Conservation (phyloP, 805 yeast species). For the Myxozyma geophila region DNA sequence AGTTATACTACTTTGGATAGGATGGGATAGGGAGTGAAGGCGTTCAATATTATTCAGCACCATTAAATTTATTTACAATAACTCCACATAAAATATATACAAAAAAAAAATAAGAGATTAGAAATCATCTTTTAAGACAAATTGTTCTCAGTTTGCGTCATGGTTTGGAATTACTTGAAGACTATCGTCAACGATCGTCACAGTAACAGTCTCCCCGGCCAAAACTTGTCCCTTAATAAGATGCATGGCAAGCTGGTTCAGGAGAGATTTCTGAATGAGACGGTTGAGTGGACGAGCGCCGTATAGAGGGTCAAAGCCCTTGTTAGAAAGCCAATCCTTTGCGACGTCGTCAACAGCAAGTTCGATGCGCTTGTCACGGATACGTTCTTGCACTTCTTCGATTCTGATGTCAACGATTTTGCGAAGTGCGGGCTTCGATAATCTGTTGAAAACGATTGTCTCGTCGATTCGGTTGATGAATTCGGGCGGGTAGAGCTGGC, state of each 20-base stretch:
- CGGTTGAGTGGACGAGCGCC: slow-evolving; percentile 98
- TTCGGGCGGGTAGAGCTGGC: slow-evolving; percentile 84
- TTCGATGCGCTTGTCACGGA: slow-evolving; percentile 74
- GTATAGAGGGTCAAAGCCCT: slow-evolving; percentile 88
- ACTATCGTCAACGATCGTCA: slow-evolving; percentile 53
- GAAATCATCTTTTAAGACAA: neutral
- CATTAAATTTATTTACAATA: no score
- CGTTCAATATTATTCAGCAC: neutral
- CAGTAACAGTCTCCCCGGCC: slow-evolving; percentile 58
- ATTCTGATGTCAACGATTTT: slow-evolving; percentile 85
- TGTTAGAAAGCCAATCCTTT: slow-evolving; percentile 74
- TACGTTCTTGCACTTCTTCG: slow-evolving; percentile 76
- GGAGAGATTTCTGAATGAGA: slow-evolving; percentile 76
- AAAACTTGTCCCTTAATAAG: slow-evolving; percentile 79
- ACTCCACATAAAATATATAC: neutral
- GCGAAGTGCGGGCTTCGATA: slow-evolving; percentile 74
- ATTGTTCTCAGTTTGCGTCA: slow-evolving; percentile 11
- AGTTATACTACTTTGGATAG: neutral
- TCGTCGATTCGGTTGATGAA: slow-evolving; percentile 94
- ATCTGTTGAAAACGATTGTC: slow-evolving; percentile 87
- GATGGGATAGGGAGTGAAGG: neutral
- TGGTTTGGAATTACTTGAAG: slow-evolving; percentile 56
- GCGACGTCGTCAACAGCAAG: slow-evolving; percentile 63
- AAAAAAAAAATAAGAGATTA: neutral
- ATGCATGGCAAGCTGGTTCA: slow-evolving; percentile 84